Conservation (phyloP, 2,329 filamentous ascomycete species). For the Colletotrichum lindemuthianum region DNA sequence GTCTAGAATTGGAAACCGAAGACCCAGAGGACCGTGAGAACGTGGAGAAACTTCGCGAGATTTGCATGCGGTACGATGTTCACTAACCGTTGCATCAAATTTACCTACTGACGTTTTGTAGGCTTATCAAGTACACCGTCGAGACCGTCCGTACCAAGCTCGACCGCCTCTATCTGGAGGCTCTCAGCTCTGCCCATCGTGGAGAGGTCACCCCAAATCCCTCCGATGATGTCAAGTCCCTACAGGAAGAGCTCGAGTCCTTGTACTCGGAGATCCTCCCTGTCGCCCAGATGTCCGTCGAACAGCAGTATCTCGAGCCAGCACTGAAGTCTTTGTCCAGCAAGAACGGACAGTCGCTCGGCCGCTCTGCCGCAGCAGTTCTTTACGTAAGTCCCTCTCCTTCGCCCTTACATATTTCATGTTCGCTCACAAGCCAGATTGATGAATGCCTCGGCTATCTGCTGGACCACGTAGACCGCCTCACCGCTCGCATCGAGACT, state of each 20-base stretch:
- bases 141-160: conserved; percentile 64
- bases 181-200: conserved; percentile 45
- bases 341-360: conserved; percentile 55
- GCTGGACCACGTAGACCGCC: conserved; percentile 55
- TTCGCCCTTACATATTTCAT: neutral
- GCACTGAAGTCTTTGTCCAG: conserved; percentile 59
- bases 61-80: conserved; percentile 58
- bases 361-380: conserved; percentile 57
- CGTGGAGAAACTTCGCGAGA: conserved; percentile 67
- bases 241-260: conserved; percentile 74
- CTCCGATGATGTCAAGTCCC: conserved; percentile 48
- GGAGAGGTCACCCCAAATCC: conserved; percentile 48
- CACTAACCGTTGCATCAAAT: neutral
- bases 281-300: conserved; percentile 76
- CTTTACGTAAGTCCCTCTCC: conserved; percentile 56
- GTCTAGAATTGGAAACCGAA: conserved; percentile 66
- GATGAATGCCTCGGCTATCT: conserved; percentile 63
- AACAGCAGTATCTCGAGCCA: conserved; percentile 73
- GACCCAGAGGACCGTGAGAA: conserved; percentile 62
- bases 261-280: conserved; percentile 75
- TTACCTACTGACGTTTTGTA: conserved; percentile 38
- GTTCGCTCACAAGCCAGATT: conserved; percentile 51
- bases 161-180: conserved; percentile 65
- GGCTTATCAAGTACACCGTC: conserved; percentile 66
- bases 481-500: conserved; percentile 54